Evolutionary conservation across 2,329 filamentous ascomycete genomes (phyloP).

Genomic region (Diaporthe nobilis): DNA sequence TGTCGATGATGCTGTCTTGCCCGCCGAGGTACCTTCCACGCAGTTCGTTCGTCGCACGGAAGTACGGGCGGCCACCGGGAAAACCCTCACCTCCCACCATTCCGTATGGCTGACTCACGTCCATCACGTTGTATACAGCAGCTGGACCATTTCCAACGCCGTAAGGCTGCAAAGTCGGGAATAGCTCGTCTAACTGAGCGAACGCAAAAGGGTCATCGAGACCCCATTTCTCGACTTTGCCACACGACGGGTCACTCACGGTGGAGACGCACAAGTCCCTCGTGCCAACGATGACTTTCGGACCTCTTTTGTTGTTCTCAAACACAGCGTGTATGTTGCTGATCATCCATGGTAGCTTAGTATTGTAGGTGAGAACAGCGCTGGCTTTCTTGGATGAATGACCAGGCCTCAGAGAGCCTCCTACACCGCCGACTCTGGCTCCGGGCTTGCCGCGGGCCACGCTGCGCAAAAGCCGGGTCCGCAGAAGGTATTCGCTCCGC

Average conservation of each 20-base stretch:
- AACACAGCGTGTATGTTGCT: conserved; percentile 87
- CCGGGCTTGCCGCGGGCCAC: conserved; percentile 85
- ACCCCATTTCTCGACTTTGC: conserved; percentile 86
- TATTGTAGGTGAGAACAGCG: conserved; percentile 87
- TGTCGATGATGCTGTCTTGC: conserved; percentile 71
- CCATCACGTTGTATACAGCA: conserved; percentile 88
- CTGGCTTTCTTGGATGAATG: conserved; percentile 75
- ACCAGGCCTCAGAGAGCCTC: conserved; percentile 64
- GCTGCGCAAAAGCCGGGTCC: conserved; percentile 86
- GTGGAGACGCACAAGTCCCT: conserved; percentile 84
- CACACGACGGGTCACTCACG: conserved; percentile 82
- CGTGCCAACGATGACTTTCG: conserved; percentile 86
- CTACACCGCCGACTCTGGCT: conserved; percentile 65
- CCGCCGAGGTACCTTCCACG: conserved; percentile 80
- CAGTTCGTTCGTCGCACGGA: conserved; percentile 80
- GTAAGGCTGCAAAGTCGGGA: conserved; percentile 80
- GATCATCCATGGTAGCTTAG: conserved; percentile 83
- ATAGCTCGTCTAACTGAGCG: conserved; percentile 83
- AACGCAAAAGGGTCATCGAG: conserved; percentile 81
- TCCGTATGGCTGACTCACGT: conserved; percentile 88
- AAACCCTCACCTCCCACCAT: conserved; percentile 89
- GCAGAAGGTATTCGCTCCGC: conserved; percentile 94
- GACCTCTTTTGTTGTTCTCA: conserved; percentile 78
- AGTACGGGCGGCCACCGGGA: conserved; percentile 85
- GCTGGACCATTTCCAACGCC: conserved; percentile 85